Base-by-base conservation (phyloP, 768 basidiomycete genomes). In the Boletus pseudo-olivaceus region DNA sequence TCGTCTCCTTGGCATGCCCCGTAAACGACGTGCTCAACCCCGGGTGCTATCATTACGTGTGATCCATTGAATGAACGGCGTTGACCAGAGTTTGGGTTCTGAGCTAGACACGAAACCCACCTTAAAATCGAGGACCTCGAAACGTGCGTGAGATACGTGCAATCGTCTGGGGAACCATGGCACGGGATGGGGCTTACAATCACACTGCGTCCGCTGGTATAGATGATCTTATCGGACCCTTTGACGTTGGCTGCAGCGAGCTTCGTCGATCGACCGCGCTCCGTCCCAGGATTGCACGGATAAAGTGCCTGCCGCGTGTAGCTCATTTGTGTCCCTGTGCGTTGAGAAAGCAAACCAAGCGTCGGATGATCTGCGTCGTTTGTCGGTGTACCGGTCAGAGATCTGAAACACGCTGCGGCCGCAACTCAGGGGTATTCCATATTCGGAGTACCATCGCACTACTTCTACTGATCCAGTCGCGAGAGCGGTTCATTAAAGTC, bases 1-100 rank as follows among this genome's bases (percentile, higher is more conserved):
- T 94, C 7, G 92, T 80, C 51, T 86, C 85, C 60, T 93, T 85
- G 4, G 85, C 81, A 71, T 97, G 94, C 29, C 88, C 89, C 41
- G 82, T 77, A 66, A 95, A 93, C 23, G 84, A 77, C 12, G 76
- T 76, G 12, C 85, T 80, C 6, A 81, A 71, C 4, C 76, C 73
- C 12, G 87, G 82, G 66, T 90, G 84, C 94, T 93, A 49, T 37
- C 39, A 38, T 27, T 19, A 23, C 12, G 30, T 39, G 23, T 26
- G 11, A 27, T n/a, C 35, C 10, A 6, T 47, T 48, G 47, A 9
- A 29, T 14, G 17, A 14, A 20, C 9, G 27, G 43, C 45, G 5
- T 42, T 23, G 51, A 27, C n/a, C 17, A 33, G 23, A 9, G 19
- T 26, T 19, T 3, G 38, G 38, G 43, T n/a, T 20, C 17, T 40